Evolutionary conservation across 192 early-diverging fungal species (phyloP).

Genomic region (Podila minutissima): DNA sequence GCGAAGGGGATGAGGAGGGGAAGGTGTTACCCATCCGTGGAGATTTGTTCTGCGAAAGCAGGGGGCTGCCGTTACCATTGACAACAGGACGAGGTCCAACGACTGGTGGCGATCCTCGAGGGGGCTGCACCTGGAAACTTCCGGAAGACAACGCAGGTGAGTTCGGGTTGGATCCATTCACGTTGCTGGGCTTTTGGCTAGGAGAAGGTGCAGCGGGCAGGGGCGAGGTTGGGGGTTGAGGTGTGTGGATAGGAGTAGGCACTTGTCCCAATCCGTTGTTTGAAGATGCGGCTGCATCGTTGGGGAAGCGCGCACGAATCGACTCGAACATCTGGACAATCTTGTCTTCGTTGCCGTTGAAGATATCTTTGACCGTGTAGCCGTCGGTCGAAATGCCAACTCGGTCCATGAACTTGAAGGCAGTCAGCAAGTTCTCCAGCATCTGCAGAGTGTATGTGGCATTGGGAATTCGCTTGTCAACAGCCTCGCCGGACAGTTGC

Average conservation of each 20-base stretch:
- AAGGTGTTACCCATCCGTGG: neutral
- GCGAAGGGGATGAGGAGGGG: neutral
- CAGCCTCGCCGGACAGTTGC: conserved; percentile 56
- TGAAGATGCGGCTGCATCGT: neutral
- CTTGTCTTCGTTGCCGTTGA: conserved; percentile 50
- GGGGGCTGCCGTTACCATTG: neutral
- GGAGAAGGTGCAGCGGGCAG: neutral
- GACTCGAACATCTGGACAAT: conserved; percentile 43
- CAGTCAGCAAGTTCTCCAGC: conserved; percentile 62
- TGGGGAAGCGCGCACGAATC: conserved; percentile 33
- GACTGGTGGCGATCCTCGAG: neutral
- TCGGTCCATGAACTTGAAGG: conserved; percentile 66
- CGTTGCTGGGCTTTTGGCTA: neutral
- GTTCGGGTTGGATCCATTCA: neutral
- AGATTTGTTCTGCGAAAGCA: too few relatives aligned
- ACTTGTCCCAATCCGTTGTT: neutral
- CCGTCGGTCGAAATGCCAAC: conserved; percentile 64
- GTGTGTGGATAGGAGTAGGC: conserved; percentile 2
- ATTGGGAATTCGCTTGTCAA: conserved; percentile 55
- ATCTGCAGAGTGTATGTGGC: conserved; percentile 61
- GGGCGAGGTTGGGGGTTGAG: neutral
- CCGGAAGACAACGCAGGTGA: neutral
- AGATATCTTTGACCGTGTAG: conserved; percentile 64
- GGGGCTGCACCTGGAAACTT: neutral
- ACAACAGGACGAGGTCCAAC: neutral